A percentile compares a stretch with the other conserved stretches of the same genome.
Conservation (phyloP, 108 stramenopile genomes). For the Pinguiococcus pyrenoidosus region DNA sequence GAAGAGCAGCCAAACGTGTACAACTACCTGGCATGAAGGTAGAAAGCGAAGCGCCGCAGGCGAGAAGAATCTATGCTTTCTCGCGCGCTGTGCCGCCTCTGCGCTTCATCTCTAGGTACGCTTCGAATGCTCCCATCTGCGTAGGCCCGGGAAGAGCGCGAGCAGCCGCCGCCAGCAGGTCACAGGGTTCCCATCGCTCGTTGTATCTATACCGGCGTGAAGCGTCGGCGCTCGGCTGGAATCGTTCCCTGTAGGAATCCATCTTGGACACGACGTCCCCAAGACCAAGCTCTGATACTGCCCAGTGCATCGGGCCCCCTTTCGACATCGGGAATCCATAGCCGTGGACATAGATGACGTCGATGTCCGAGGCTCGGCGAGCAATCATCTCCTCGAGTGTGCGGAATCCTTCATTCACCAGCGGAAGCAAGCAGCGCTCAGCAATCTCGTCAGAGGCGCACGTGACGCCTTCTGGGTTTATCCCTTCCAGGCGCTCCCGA, state of each 20-base stretch:
- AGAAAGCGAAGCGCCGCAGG: background rate
- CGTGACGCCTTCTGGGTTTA: too few relatives aligned
- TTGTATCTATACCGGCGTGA: too few relatives aligned
- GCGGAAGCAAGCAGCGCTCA: constrained; percentile 54
- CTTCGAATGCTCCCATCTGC: too few relatives aligned
- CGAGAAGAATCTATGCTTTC: background rate
- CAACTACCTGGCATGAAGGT: constrained; percentile 78
- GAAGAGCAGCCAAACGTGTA: constrained; percentile 66
- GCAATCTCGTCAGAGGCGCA: constrained; percentile 21
- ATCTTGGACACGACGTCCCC: constrained; percentile 3
- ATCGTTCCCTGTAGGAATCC: too few relatives aligned
- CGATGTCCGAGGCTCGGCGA: constrained; percentile 70
- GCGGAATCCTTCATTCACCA: constrained; percentile 85
- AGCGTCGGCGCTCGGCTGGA: too few relatives aligned
- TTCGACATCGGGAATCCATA: constrained; percentile 82
- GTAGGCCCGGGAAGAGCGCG: too few relatives aligned
- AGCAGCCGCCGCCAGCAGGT: too few relatives aligned
- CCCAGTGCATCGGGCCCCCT: constrained; percentile 51
- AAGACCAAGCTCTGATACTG: constrained; percentile 23
- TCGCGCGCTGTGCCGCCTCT: too few relatives aligned
- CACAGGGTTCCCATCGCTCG: too few relatives aligned
- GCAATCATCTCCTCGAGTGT: constrained; percentile 86
- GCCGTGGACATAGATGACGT: constrained; percentile 83
- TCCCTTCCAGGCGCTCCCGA: too few relatives aligned
- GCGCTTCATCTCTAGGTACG: too few relatives aligned